Base-by-base conservation (phyloP, 2,329 filamentous ascomycete species). In the Cryphonectria radicalis region DNA sequence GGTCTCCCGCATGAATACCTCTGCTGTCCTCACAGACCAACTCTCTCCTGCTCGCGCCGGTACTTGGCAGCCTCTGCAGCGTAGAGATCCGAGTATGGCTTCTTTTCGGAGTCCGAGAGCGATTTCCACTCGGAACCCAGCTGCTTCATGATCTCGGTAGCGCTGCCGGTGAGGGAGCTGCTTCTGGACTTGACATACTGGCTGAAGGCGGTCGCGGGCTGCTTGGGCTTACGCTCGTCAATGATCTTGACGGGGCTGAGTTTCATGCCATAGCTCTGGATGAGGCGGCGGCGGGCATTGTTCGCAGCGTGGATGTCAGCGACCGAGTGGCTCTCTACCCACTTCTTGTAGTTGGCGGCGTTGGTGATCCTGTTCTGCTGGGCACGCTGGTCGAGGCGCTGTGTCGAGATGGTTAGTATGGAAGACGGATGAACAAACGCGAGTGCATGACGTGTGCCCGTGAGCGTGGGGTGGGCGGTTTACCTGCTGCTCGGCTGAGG, bases 201-300 rank as follows among this genome's bases (percentile, higher is more conserved):
- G 11, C 68, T 64, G 74, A 76, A 88, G 37, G 81, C 35, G 17
- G 68, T 76, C 17, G 50, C 0, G 50, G 72, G 69, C 50, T 73
- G 75, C 77, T 83, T 84, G 73, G 87, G 87, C 46, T 80, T 73
- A 57, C 88, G 87, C 3, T 82, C 79, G 75, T 90, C 88, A 2
- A 72, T 73, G 74, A 89, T 82, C 64, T 43, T 67, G 4, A 5
- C 14, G 5, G n/a, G 59, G 28, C 43, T 3, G 32, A 69, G 60
- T 73, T 77, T 76, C 74, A 77, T 76, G 65, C 75, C 73, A 67
- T 76, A 76, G 69, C 82, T 80, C 68, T 77, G 80, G 70, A 78
- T 78, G 63, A 89, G 81, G 37, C 72, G 73, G 10, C 63, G 73
- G 70, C 88, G 88, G 32, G 86, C 85, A 2, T 72, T 73, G 80